Conservation (phyloP, 371 early-diverging fungal genomes). For the Massospora cicadina region DNA sequence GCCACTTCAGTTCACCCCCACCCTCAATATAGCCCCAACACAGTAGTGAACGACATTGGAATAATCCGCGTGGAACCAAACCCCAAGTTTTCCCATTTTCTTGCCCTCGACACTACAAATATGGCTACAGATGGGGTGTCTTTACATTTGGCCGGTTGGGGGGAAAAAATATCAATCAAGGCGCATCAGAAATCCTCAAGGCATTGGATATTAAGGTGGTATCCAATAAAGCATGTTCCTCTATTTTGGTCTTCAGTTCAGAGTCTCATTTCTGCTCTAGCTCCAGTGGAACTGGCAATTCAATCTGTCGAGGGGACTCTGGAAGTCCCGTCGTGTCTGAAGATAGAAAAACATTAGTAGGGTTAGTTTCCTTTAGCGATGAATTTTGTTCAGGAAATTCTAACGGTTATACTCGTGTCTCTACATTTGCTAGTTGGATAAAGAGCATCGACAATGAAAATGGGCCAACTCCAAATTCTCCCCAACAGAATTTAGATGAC, state of each 20-base stretch:
- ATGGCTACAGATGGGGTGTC: not conserved
- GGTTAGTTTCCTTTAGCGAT: slow-evolving; percentile 2
- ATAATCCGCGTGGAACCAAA: not conserved
- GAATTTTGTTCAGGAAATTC: not conserved
- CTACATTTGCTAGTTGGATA: slow-evolving; percentile 3
- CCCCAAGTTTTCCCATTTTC: not conserved
- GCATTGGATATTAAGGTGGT: not conserved
- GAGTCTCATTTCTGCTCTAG: not conserved
- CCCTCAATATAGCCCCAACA: not conserved
- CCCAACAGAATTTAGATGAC: no score
- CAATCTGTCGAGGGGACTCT: slow-evolving; percentile 5
- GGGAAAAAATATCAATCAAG: not conserved
- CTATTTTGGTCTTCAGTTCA: not conserved
- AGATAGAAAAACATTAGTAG: not conserved
- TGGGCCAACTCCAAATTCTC: no score
- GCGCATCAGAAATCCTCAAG: not conserved
- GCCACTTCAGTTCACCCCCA: not conserved
- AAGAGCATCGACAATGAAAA: no score
- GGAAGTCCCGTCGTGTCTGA: not conserved
- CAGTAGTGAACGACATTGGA: slow-evolving; percentile 1
- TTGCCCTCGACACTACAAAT: not conserved
- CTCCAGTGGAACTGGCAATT: not conserved
- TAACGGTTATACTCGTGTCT: slow-evolving; percentile 1
- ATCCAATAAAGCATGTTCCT: not conserved
- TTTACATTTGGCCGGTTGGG: not conserved